Conservation (phyloP, 495 filamentous ascomycete genomes). For the Daldinia loculata region DNA sequence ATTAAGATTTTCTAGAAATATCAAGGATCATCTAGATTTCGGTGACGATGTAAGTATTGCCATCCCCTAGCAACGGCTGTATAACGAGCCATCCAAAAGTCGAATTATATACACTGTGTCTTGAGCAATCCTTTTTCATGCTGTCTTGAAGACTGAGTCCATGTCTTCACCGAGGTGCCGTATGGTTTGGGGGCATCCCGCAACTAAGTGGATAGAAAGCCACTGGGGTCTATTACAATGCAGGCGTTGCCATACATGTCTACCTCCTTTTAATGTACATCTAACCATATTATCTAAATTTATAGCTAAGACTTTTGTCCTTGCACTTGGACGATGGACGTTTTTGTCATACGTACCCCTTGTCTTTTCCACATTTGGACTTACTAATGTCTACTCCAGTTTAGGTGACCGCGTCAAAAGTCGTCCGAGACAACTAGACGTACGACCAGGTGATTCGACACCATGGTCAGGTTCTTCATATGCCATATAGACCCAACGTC, state of each 20-base stretch:
- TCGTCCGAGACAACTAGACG: not conserved
- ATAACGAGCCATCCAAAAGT: not conserved
- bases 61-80: not conserved
- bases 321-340: not conserved
- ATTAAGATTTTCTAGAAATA: not conserved
- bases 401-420: not conserved
- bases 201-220: not conserved
- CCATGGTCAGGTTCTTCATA: not conserved
- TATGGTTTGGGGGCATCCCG: not conserved
- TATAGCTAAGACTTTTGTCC: not conserved
- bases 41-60: not conserved
- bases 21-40: not conserved
- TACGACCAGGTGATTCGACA: conserved; percentile 2
- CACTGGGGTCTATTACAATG: not conserved
- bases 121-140: not conserved
- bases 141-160: not conserved
- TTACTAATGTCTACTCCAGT: not conserved
- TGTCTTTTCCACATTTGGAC: not conserved
- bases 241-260: not conserved
- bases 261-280: not conserved
- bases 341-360: not conserved
- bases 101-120: conserved; percentile 5
- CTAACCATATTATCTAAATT: not conserved
- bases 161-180: not conserved
- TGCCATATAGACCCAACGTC: not conserved